A percentile compares a stretch with the other conserved stretches of the same genome.
phyloP scores from a whole-genome alignment of 2,329 filamentous ascomycete genomes.

The Colletotrichum eremochloae region DNA sequence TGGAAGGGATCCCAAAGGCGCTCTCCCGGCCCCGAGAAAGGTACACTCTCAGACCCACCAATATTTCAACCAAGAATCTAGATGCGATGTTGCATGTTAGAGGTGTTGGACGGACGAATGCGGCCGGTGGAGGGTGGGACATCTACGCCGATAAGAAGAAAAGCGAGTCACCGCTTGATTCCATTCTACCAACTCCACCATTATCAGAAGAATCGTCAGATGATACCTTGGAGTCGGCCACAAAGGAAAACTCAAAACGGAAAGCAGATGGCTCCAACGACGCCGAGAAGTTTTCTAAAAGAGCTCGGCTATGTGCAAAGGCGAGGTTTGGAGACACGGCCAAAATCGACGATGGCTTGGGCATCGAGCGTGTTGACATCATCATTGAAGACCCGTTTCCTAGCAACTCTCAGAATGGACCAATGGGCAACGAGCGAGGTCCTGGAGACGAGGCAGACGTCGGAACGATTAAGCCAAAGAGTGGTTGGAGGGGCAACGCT shows the following conservation, averaged over 20 bases:
- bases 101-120: conserved; percentile 78
- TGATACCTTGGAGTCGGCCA: conserved; percentile 37
- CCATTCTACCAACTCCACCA: conserved; percentile 61
- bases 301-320: conserved; percentile 64
- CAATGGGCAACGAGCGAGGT: conserved; percentile 51
- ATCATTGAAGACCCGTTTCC: conserved; percentile 71
- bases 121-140: conserved; percentile 82
- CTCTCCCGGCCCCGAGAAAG: conserved; percentile 81
- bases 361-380: conserved; percentile 73
- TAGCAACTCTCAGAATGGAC: conserved; percentile 43
- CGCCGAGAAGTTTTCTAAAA: conserved; percentile 10
- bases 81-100: conserved; percentile 76
- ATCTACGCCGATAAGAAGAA: conserved; percentile 77
- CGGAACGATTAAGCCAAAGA: conserved; percentile 18
- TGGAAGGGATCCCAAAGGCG: conserved; percentile 86
- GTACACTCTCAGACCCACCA: conserved; percentile 77
- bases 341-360: conserved; percentile 67
- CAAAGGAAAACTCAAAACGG: conserved; percentile 20
- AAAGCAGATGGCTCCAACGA: conserved; percentile 4
- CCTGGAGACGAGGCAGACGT: conserved; percentile 43
- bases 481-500: neutral
- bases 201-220: conserved; percentile 54
- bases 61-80: conserved; percentile 78
- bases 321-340: conserved; percentile 78
- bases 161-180: conserved; percentile 68